phyloP scores from a whole-genome alignment of 2,329 filamentous ascomycete genomes.

The Pseudogymnoascus pannorum region DNA sequence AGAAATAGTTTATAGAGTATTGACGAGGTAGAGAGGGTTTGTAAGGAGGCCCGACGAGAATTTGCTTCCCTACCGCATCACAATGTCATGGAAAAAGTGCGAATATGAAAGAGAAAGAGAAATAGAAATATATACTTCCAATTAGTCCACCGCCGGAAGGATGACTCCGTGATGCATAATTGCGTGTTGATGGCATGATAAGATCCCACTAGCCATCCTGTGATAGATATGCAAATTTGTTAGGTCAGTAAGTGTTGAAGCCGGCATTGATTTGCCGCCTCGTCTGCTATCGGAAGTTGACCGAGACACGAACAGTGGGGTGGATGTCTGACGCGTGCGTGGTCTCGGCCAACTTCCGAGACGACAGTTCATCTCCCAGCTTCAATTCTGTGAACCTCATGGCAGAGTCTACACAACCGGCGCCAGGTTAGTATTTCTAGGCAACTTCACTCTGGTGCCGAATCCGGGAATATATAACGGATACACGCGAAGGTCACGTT shows the following conservation, averaged over 20 bases:
- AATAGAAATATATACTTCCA: neutral
- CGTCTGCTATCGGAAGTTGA: slow-evolving; percentile 7
- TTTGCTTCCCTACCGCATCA: neutral
- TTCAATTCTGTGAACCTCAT: neutral
- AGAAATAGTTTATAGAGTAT: neutral
- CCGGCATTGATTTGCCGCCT: slow-evolving; percentile 3
- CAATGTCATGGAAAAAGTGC: neutral
- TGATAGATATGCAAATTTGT: neutral
- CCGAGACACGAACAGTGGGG: neutral
- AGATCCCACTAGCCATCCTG: neutral
- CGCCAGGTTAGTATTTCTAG: neutral
- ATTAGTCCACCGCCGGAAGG: neutral
- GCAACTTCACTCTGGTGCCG: neutral
- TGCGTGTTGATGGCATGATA: neutral
- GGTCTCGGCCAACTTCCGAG: slow-evolving; percentile 10
- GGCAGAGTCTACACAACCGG: neutral
- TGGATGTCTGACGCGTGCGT: neutral
- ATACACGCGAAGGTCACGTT: neutral
- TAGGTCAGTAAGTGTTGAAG: neutral
- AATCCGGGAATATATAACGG: neutral
- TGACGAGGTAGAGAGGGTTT: neutral
- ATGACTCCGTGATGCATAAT: slow-evolving; percentile 4
- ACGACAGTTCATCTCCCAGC: slow-evolving; percentile 1
- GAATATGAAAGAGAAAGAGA: neutral
- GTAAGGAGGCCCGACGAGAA: neutral